Percentiles rank a stretch among this genome's conserved stretches.
phyloP scores from a whole-genome alignment of 2,329 filamentous ascomycete species.

The Pyrenochaeta sp. region DNA sequence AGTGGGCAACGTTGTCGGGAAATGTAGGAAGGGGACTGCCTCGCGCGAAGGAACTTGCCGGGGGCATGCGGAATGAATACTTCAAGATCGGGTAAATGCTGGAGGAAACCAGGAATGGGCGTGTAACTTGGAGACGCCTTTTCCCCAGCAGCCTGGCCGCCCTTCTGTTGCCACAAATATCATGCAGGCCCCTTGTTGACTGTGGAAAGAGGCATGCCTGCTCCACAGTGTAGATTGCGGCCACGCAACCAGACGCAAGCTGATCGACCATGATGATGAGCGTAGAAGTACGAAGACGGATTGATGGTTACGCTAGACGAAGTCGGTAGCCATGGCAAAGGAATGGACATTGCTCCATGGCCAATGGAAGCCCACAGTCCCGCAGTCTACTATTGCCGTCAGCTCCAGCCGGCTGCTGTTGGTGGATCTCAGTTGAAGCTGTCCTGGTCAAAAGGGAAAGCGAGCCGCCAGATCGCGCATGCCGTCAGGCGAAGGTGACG shows the following conservation, averaged over 20 bases:
- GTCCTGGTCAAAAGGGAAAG: slow-evolving; percentile 19
- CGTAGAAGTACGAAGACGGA: slow-evolving; percentile 1
- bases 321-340: neutral
- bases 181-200: neutral
- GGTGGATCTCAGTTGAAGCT: slow-evolving; percentile 16
- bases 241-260: neutral
- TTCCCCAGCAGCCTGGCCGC: neutral
- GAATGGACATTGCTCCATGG: neutral
- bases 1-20: slow-evolving; percentile 27
- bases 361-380: slow-evolving; percentile 15
- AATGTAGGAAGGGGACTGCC: slow-evolving; percentile 31
- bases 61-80: slow-evolving; percentile 21
- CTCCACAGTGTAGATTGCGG: neutral
- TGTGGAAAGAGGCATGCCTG: slow-evolving; percentile 9
- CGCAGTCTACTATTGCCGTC: slow-evolving; percentile 14
- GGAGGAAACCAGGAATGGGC: slow-evolving; percentile 9
- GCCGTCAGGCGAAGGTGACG: slow-evolving; percentile 16
- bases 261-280: neutral
- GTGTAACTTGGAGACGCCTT: neutral
- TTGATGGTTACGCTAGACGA: slow-evolving; percentile 1
- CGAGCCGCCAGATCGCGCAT: slow-evolving; percentile 6
- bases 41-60: slow-evolving; percentile 10
- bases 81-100: slow-evolving; percentile 22
- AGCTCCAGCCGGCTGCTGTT: slow-evolving; percentile 15
- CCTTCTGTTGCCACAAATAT: neutral